phyloP scores from a whole-genome alignment of 768 basidiomycete species.

The Leucocoprinus sp. region DNA sequence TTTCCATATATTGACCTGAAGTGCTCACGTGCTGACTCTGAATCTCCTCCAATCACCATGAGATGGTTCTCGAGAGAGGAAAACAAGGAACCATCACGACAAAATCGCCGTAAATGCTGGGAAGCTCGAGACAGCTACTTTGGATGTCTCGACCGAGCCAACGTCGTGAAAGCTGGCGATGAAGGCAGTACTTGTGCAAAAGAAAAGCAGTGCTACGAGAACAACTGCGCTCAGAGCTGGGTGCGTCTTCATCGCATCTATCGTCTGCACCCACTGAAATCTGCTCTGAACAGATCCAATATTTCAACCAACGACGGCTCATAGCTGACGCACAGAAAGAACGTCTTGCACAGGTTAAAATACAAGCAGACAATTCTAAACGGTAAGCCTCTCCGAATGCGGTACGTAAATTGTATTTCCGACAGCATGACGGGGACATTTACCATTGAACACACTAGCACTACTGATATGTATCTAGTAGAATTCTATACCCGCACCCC shows the following conservation, averaged over 20 bases:
- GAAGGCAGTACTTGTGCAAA: slow-evolving; percentile 57
- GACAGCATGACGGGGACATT: background rate
- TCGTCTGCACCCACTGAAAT: background rate
- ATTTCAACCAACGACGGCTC: slow-evolving; percentile 87
- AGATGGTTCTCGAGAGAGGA: slow-evolving; percentile 33
- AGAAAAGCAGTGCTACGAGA: slow-evolving; percentile 55
- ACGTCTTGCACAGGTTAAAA: slow-evolving; percentile 42
- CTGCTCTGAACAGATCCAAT: slow-evolving; percentile 59
- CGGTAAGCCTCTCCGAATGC: slow-evolving; percentile 14
- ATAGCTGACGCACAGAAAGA: slow-evolving; percentile 75
- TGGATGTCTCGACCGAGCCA: slow-evolving; percentile 64
- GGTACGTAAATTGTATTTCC: background rate
- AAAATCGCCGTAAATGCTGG: slow-evolving; percentile 82
- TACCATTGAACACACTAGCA: background rate
- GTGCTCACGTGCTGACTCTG: background rate
- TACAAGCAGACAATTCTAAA: slow-evolving; percentile 26
- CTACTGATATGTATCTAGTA: background rate
- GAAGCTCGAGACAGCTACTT: slow-evolving; percentile 78
- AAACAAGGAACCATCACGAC: slow-evolving; percentile 33
- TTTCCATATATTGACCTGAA: too few relatives aligned
- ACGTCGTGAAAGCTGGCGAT: slow-evolving; percentile 62
- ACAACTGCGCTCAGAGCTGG: slow-evolving; percentile 84
- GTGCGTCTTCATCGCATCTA: slow-evolving; percentile 34
- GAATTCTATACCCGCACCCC: too few relatives aligned
- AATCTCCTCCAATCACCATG: slow-evolving; percentile 20